phyloP scores from a whole-genome alignment of 2,329 filamentous ascomycete species.

The Orbilia oligospora region DNA sequence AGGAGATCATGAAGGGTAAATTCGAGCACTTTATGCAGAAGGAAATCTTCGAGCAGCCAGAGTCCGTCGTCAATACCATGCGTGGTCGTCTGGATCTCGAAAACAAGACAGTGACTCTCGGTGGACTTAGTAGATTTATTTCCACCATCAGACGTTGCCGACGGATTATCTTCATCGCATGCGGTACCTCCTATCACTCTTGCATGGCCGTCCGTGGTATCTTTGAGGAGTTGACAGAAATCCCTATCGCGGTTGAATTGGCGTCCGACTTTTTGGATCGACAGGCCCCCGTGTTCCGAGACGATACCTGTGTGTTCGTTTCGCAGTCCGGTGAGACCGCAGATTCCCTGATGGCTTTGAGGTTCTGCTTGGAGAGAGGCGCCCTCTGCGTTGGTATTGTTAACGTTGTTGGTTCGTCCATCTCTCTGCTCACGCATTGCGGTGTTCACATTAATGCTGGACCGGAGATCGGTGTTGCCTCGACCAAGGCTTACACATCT shows the following conservation, averaged over 20 bases:
- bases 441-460: constrained; percentile 99
- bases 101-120: constrained; percentile 95
- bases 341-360: constrained; percentile 94
- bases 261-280: constrained; percentile 98
- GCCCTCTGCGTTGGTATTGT: constrained; percentile 98
- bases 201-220: constrained; percentile 99
- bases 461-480: constrained; percentile 98
- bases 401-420: constrained; percentile 98
- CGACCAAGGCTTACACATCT: constrained; percentile 98
- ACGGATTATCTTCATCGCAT: constrained; percentile 98
- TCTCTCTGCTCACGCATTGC: constrained; percentile 98
- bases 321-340: constrained; percentile 99
- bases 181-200: constrained; percentile 97
- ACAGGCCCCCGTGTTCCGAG: constrained; percentile 97
- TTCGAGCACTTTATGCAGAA: constrained; percentile 99
- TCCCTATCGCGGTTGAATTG: constrained; percentile 95
- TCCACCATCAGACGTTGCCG: constrained; percentile 95
- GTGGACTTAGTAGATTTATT: constrained; percentile 96
- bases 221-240: constrained; percentile 98
- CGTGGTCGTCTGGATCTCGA: constrained; percentile 94
- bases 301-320: constrained; percentile 97
- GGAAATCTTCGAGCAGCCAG: constrained; percentile 99
- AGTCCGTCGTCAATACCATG: constrained; percentile 99
- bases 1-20: constrained; percentile 99
- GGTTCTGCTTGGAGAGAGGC: constrained; percentile 97